Evolutionary conservation across 2,329 filamentous ascomycete species (phyloP).

Genomic region (Trichoderma citrinoviride): DNA sequence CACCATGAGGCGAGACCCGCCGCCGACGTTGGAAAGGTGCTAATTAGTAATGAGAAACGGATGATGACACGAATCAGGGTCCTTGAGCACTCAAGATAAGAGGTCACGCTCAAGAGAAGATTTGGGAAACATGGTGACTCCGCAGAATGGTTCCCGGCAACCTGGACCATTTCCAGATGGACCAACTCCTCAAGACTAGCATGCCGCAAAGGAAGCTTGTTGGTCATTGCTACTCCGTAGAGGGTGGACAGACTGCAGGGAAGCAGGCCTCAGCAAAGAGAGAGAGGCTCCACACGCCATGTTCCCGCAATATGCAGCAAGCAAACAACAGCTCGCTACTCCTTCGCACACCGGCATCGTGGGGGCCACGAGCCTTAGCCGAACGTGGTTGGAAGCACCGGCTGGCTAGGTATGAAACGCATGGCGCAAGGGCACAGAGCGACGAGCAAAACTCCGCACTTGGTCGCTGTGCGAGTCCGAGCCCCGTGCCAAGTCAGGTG

Average conservation of each 20-base stretch:
- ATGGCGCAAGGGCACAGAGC: background rate
- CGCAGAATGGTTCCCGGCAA: background rate
- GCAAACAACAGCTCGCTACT: background rate
- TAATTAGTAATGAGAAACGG: background rate
- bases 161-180: background rate
- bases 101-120: background rate
- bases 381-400: background rate
- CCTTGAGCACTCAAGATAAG: background rate
- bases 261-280: background rate
- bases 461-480: background rate
- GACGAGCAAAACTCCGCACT: constrained; percentile 2
- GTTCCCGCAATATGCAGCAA: background rate
- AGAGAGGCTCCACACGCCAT: background rate
- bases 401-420: background rate
- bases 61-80: background rate
- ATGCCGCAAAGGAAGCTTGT: background rate
- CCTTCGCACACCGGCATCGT: background rate
- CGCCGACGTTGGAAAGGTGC: background rate
- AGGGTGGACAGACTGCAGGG: no score
- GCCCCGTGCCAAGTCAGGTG: constrained; percentile 4
- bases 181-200: background rate
- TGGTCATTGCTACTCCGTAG: background rate
- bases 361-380: constrained; percentile 6
- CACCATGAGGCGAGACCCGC: background rate
- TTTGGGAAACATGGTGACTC: background rate